Conservation (phyloP, 352 stramenopile genomes). For the Elongisporangium anandrum region DNA sequence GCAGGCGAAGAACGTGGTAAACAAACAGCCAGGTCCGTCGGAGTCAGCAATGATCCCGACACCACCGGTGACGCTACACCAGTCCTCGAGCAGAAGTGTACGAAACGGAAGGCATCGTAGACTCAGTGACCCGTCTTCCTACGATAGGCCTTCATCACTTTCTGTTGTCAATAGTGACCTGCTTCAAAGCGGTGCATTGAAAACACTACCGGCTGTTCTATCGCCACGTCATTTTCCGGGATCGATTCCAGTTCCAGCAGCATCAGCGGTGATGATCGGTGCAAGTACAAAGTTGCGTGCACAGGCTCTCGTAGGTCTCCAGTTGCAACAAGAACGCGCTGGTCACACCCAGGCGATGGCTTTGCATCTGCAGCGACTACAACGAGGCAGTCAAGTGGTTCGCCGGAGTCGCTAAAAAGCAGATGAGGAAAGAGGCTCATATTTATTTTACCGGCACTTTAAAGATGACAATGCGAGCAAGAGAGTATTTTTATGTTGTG, state of each 20-base stretch:
- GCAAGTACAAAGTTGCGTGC: slow-evolving; percentile 21
- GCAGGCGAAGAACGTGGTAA: not conserved
- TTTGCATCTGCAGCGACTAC: slow-evolving; percentile 23
- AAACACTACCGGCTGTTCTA: slow-evolving; percentile 9
- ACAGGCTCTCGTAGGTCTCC: slow-evolving; percentile 12
- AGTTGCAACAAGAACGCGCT: slow-evolving; percentile 7
- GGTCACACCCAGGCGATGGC: slow-evolving; percentile 9
- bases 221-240: slow-evolving; percentile 12
- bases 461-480: not conserved
- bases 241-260: not conserved
- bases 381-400: slow-evolving; percentile 1
- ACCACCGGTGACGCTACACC: too few relatives aligned
- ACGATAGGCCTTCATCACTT: not conserved
- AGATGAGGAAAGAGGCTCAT: not conserved
- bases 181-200: not conserved
- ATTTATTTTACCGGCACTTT: not conserved
- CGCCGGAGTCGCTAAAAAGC: not conserved
- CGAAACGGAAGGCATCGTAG: not conserved
- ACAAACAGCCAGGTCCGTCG: not conserved
- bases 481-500: not conserved
- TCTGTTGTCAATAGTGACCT: not conserved
- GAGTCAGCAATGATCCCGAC: not conserved
- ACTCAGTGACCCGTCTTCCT: not conserved
- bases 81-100: not conserved
- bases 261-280: not conserved